Base-by-base conservation (phyloP, 177 flowering plant species). In the Vitis hybrid region DNA sequence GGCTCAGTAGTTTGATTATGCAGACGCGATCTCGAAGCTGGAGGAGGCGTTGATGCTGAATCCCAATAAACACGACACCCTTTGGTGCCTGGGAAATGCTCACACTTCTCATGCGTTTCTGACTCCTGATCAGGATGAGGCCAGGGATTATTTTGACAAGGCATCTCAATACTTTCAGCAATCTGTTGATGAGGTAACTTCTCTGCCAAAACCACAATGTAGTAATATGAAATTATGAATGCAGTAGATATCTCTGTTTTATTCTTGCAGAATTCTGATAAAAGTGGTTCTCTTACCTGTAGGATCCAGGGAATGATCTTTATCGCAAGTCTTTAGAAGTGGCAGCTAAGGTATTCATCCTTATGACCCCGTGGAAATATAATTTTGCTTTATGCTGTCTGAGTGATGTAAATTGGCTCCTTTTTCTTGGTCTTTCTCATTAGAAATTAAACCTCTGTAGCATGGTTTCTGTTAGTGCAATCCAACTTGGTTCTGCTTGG, bases 41-140 rank as follows among this genome's bases (percentile, higher is more conserved):
- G 94, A 91, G 79, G 91, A 93, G 81, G 98, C 98, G n/a, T 71
- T 95, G 80, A n/a, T 52, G 64, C 33, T 91, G 60, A 69, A 84
- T 65, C 92, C 98, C 18, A 80, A 65, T 56, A 90, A 86, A 72
- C 95, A 86, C 72, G 97, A 93, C 12, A 51, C 98, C 0, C 81
- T 93, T 1, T 95, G 98, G 98, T 89, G 89, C 79, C 65, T 91
- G 68, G 98, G 95, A 14, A 95, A 95, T 81, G 98, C 97, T 2
- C 75, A 85, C 38, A 95, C 95, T 47, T 88, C 97, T 20, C 72
- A 75, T 20, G 99, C 91, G 3, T 95, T 95, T 83, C 73, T 93
- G 54, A 90, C 78, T 56, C 86, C 92, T 13, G 93, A 88, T 20
- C 62, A 47, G 44, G 91, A 87, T 12, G 87, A 79, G 73, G 98